Conservation (phyloP, 768 basidiomycete species). For the Lyophyllum decastes region DNA sequence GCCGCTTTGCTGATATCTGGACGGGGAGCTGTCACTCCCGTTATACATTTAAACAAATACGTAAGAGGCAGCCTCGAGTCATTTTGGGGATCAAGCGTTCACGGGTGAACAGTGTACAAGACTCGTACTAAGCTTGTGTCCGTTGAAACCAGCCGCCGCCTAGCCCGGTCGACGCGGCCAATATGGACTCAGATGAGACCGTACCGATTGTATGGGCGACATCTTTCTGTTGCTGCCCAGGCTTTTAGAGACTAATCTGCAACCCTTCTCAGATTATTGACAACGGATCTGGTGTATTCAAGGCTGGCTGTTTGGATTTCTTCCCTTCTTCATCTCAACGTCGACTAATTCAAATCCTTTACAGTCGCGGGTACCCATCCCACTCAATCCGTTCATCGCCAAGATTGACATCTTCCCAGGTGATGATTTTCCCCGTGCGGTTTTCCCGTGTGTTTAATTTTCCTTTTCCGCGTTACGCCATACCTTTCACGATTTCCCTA, state of each 20-base stretch:
- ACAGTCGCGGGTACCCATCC: constrained; percentile 61
- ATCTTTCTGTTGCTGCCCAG: constrained; percentile 17
- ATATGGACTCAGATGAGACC: too few species aligned
- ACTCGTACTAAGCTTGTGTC: too few species aligned
- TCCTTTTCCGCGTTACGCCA: background rate
- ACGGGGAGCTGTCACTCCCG: too few species aligned
- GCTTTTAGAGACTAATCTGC: constrained; percentile 4
- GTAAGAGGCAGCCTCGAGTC: too few species aligned
- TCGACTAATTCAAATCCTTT: constrained; percentile 21
- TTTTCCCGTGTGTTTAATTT: constrained; percentile 81
- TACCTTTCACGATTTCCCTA: constrained; percentile 25
- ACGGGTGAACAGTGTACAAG: too few species aligned
- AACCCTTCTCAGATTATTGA: constrained; percentile 66
- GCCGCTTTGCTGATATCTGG: too few species aligned
- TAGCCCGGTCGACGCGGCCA: too few species aligned
- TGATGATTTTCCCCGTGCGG: constrained; percentile 89
- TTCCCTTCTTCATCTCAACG: constrained; percentile 9
- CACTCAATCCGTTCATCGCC: background rate
- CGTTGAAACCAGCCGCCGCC: too few species aligned
- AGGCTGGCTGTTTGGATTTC: constrained; percentile 87
- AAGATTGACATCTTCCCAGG: constrained; percentile 43
- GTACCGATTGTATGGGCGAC: constrained; percentile 49
- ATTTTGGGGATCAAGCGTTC: too few species aligned
- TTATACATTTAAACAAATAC: too few species aligned
- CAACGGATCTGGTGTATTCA: constrained; percentile 99